A percentile compares a stretch with the other conserved stretches of the same genome.
Conservation (phyloP, 2,329 filamentous ascomycete species). For the Aspergillus sp. region DNA sequence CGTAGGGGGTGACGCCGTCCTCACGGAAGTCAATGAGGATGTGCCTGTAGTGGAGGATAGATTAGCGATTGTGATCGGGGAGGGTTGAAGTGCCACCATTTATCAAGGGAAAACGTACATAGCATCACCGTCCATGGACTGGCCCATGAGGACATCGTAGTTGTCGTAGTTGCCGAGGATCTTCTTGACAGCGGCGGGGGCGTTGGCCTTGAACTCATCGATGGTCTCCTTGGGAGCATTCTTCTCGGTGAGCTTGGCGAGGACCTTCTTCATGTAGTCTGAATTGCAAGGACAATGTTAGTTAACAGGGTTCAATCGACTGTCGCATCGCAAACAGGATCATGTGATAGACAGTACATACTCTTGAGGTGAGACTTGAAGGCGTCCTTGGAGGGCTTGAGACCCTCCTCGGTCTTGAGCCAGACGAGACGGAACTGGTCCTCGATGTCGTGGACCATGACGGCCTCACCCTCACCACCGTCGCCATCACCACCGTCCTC, state of each 20-base stretch:
- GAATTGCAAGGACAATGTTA: not conserved
- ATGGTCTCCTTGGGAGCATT: conserved; percentile 65
- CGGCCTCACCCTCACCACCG: conserved; percentile 63
- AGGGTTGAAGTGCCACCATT: not conserved
- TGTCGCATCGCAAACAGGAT: conserved; percentile 7
- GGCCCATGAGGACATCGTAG: conserved; percentile 90
- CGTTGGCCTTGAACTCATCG: conserved; percentile 76
- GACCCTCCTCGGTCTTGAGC: conserved; percentile 44
- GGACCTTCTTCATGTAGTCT: conserved; percentile 93
- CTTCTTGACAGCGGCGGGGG: conserved; percentile 75
- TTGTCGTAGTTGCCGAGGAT: conserved; percentile 89
- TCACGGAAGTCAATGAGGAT: conserved; percentile 97
- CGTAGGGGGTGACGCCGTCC: conserved; percentile 86
- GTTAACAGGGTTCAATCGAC: conserved; percentile 2
- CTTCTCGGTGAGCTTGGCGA: conserved; percentile 65
- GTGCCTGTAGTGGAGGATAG: conserved; percentile 55
- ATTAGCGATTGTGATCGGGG: not conserved
- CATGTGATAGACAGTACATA: conserved; percentile 44
- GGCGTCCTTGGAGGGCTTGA: conserved; percentile 70
- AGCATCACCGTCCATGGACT: conserved; percentile 88
- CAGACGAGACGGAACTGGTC: conserved; percentile 84
- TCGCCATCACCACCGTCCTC: conserved; percentile 74
- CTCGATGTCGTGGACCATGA: conserved; percentile 86
- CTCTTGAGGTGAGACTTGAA: conserved; percentile 85
- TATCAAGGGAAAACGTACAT: conserved; percentile 63